Base-by-base conservation (phyloP, 176 grass and related monocot species). In the Elaeis guineensis region DNA sequence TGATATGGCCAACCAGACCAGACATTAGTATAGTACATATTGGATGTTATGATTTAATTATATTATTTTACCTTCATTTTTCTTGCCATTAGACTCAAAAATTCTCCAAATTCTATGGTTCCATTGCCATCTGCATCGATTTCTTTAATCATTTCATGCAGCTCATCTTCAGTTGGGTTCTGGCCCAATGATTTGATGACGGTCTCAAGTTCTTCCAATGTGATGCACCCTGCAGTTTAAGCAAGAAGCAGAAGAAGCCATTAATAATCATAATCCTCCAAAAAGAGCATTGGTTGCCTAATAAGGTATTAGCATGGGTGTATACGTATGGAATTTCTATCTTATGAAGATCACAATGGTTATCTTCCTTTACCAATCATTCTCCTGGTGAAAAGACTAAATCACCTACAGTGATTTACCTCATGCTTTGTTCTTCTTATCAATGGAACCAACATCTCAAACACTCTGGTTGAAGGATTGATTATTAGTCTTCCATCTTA, bases 81-180 rank as follows among this genome's bases (percentile, higher is more conserved):
- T 63, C 72, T 72, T 0, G 86, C 67, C 83, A 96, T 82, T 54
- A 96, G 86, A 0, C 6, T 74, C 0, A 85, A 71, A 65, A 96
- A 96, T 75, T 90, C 91, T 17, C 63, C 23, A 64, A 90, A 96
- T 15, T 96, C 86, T 58, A 96, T 90, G 60, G 80, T 59, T 20
- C 91, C 91, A 79, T 79, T 82, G 75, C 86, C 83, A 77, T 96
- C 77, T 20, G 62, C 69, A 79, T 96, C 91, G 9, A 86, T 74
- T 67, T 87, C 91, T 51, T 75, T 67, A 51, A 96, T 82, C 86
- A 96, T 96, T 24, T 96, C 80, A 0, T 69, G 24, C 7, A 96
- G 64, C 72, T 87, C 86, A 25, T 82, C 78, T 6, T 66, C 16
- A 19, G 50, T 82, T 0, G 91, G 86, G 0, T 54, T 79, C 63